phyloP scores from a whole-genome alignment of 306 rosid genomes.

The Dicorynia guianensis region DNA sequence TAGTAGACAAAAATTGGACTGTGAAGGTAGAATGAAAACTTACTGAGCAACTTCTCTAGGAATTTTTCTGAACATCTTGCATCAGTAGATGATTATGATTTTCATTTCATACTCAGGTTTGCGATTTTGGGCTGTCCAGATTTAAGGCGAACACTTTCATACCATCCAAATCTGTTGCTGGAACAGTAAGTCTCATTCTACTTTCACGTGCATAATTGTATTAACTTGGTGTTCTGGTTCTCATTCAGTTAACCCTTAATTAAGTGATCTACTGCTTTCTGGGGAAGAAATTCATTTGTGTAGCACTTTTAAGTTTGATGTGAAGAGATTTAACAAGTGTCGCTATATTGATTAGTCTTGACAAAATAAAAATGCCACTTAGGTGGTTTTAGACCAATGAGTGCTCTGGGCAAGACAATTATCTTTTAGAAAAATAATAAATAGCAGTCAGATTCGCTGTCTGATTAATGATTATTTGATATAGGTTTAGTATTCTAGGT shows the following conservation, averaged over 20 bases:
- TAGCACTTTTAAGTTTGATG: constrained; percentile 25
- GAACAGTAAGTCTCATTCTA: constrained; percentile 67
- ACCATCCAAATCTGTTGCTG: constrained; percentile 93
- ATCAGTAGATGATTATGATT: constrained; percentile 3
- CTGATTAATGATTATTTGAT: constrained; percentile 19
- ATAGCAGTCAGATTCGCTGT: constrained; percentile 9
- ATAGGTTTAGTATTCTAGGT: neutral
- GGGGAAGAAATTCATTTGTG: constrained; percentile 3
- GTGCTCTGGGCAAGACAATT: neutral
- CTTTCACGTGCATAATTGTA: constrained; percentile 21
- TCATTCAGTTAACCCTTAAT: neutral
- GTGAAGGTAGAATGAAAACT: constrained; percentile 64
- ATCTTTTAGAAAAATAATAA: constrained; percentile 8
- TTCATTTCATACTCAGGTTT: constrained; percentile 61
- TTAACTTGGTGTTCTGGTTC: constrained; percentile 21
- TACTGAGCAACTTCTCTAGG: constrained; percentile 18
- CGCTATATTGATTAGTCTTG: constrained; percentile 4
- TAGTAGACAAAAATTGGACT: constrained; percentile 96
- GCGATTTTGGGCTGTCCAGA: constrained; percentile 96
- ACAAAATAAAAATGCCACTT: constrained; percentile 5
- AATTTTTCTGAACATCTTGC: neutral
- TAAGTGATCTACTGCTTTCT: neutral
- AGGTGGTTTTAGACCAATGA: constrained; percentile 24
- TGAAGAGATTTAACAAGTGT: constrained; percentile 4
- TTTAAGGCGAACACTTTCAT: constrained; percentile 91